A percentile compares a stretch with the other conserved stretches of the same genome.
phyloP scores from a whole-genome alignment of 2,329 filamentous ascomycete species.

The Exophiala calicioides region DNA sequence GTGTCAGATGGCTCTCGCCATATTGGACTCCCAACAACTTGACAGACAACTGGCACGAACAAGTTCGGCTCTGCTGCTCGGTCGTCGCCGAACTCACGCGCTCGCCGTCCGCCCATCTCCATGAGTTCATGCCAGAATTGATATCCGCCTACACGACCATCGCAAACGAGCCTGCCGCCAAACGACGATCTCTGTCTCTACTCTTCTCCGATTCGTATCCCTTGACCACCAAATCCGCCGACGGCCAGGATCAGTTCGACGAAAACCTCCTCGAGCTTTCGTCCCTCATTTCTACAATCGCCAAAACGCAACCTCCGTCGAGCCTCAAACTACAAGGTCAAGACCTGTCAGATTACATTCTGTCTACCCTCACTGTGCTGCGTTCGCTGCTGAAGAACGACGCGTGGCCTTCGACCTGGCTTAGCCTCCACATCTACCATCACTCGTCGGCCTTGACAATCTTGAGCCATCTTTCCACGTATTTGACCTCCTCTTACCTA shows the following conservation, averaged over 20 bases:
- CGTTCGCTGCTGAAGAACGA: constrained; percentile 87
- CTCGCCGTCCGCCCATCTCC: constrained; percentile 75
- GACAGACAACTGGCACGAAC: constrained; percentile 85
- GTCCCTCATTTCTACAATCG: constrained; percentile 79
- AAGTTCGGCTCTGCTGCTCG: constrained; percentile 90
- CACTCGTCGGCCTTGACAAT: constrained; percentile 86
- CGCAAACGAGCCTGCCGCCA: constrained; percentile 62
- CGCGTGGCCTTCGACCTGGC: constrained; percentile 85
- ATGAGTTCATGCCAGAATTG: constrained; percentile 86
- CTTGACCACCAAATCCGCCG: constrained; percentile 72
- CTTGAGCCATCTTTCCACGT: constrained; percentile 75
- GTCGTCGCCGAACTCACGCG: constrained; percentile 84
- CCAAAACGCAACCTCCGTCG: constrained; percentile 72
- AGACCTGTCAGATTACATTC: constrained; percentile 55
- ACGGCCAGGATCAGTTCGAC: constrained; percentile 67
- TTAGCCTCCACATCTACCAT: constrained; percentile 90
- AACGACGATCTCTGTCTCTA: constrained; percentile 69
- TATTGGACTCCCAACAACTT: constrained; percentile 83
- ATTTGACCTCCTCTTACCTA: constrained; percentile 79
- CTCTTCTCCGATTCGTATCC: constrained; percentile 89
- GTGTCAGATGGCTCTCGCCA: constrained; percentile 84
- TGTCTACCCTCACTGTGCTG: constrained; percentile 79
- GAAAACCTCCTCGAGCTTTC: constrained; percentile 87
- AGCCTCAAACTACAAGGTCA: constrained; percentile 60
- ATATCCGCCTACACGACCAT: constrained; percentile 85